A percentile compares a stretch with the other conserved stretches of the same genome.
Evolutionary conservation across 306 rosid genomes (phyloP).

Genomic region (Rosa multiflora): DNA sequence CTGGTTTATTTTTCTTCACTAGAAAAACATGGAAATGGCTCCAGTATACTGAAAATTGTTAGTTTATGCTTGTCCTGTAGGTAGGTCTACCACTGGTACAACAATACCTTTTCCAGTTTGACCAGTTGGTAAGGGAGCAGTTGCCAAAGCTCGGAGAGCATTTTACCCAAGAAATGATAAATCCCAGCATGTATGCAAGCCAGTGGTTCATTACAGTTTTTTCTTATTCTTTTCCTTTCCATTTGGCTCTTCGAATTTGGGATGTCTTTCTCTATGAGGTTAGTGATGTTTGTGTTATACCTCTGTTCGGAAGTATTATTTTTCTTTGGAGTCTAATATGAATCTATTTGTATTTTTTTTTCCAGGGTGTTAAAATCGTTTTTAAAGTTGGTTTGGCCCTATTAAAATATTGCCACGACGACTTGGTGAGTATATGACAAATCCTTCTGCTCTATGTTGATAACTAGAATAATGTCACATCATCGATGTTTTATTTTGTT

Average conservation of each 20-base stretch:
- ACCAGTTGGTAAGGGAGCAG: constrained; percentile 68
- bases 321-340: constrained; percentile 9
- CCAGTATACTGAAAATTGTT: constrained; percentile 16
- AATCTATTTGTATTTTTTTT: not conserved
- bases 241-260: constrained; percentile 97
- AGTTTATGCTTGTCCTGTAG: constrained; percentile 37
- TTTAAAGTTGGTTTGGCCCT: constrained; percentile 94
- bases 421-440: constrained; percentile 67
- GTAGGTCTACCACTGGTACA: constrained; percentile 96
- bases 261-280: constrained; percentile 96
- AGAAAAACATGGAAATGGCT: constrained; percentile 13
- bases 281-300: constrained; percentile 25
- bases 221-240: constrained; percentile 97
- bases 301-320: constrained; percentile 19
- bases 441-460: constrained; percentile 19
- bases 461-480: constrained; percentile 11
- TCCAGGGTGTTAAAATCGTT: constrained; percentile 90
- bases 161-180: constrained; percentile 80
- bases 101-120: constrained; percentile 87
- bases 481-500: constrained; percentile 15
- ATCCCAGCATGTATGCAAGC: constrained; percentile 99
- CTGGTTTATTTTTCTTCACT: not conserved
- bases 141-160: constrained; percentile 91
- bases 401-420: constrained; percentile 90
- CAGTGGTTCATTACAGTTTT: constrained; percentile 99